Percentiles rank a stretch among this genome's conserved stretches.
Evolutionary conservation across 768 basidiomycete species (phyloP).

Genomic region (Tricholoma furcatifolium): DNA sequence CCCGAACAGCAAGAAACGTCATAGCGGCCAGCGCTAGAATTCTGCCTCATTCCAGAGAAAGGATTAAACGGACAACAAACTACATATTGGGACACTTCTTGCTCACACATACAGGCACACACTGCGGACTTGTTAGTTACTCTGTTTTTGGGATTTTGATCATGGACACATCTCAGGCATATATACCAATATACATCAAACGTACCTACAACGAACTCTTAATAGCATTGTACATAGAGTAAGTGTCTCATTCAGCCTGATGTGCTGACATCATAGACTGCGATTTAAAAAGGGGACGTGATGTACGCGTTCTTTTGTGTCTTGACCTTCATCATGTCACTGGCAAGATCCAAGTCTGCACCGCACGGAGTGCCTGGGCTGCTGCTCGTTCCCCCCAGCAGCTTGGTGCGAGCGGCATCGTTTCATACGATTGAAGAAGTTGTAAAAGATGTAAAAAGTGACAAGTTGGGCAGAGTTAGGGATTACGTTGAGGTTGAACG

Average conservation of each 20-base stretch:
- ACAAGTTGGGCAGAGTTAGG: not conserved
- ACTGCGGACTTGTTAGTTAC: not conserved
- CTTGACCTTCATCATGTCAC: slow-evolving; percentile 13
- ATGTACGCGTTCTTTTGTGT: not conserved
- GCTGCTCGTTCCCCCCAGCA: not conserved
- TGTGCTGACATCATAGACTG: slow-evolving; percentile 18
- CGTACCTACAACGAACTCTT: not conserved
- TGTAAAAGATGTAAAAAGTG: slow-evolving; percentile 7
- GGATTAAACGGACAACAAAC: not conserved
- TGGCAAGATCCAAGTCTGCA: slow-evolving; percentile 29
- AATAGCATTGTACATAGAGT: not conserved
- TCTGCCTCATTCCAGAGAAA: slow-evolving; percentile 23
- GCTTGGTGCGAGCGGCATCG: slow-evolving; percentile 20
- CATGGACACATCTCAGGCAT: slow-evolving; percentile 10
- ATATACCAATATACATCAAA: slow-evolving; percentile 2
- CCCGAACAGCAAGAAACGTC: slow-evolving; percentile 39
- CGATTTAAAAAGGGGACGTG: not conserved
- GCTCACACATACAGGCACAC: not conserved
- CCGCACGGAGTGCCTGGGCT: slow-evolving; percentile 24
- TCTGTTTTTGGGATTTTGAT: slow-evolving; percentile 8
- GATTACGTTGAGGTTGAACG: slow-evolving; percentile 1
- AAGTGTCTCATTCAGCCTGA: not conserved
- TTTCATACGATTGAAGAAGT: slow-evolving; percentile 15
- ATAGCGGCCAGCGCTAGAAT: slow-evolving; percentile 27
- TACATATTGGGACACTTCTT: slow-evolving; percentile 6